phyloP scores from a whole-genome alignment of 192 early-diverging fungal species.

The Coemansia erecta region DNA sequence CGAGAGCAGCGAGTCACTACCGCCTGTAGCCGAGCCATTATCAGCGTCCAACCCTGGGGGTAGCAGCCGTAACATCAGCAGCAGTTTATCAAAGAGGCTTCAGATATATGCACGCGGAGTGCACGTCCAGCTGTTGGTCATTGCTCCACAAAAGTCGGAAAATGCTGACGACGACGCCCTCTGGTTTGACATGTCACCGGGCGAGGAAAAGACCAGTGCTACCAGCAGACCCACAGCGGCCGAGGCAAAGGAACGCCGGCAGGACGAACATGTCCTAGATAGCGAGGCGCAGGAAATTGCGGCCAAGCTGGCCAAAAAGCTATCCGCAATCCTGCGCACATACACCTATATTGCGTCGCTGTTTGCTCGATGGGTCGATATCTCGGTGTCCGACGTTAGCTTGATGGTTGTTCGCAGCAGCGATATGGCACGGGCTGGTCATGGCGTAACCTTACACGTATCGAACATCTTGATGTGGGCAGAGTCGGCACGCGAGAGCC shows the following conservation, averaged over 20 bases:
- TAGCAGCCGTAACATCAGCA: not conserved
- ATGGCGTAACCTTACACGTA: slow-evolving; percentile 44
- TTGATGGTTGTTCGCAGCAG: slow-evolving; percentile 36
- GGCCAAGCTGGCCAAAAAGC: slow-evolving; percentile 32
- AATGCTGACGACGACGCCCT: slow-evolving; percentile 7
- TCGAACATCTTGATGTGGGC: slow-evolving; percentile 43
- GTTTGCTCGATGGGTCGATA: slow-evolving; percentile 51
- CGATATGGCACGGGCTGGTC: slow-evolving; percentile 46
- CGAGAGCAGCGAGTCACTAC: slow-evolving; percentile 20
- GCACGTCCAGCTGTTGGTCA: slow-evolving; percentile 30
- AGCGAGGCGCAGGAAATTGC: slow-evolving; percentile 29
- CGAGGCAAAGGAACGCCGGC: not conserved
- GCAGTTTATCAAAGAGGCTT: slow-evolving; percentile 35
- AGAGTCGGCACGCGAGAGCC: slow-evolving; percentile 39
- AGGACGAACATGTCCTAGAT: slow-evolving; percentile 24
- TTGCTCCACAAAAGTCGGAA: slow-evolving; percentile 3
- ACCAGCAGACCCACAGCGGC: not conserved
- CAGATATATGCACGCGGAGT: slow-evolving; percentile 50
- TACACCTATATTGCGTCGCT: slow-evolving; percentile 48
- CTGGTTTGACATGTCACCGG: slow-evolving; percentile 22
- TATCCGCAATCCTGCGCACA: slow-evolving; percentile 45
- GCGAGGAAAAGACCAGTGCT: not conserved
- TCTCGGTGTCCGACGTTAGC: slow-evolving; percentile 34
- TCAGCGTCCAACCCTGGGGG: not conserved
- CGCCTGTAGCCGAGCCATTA: not conserved